Conservation (phyloP, 192 early-diverging fungal genomes). For the Thamnidium elegans region DNA sequence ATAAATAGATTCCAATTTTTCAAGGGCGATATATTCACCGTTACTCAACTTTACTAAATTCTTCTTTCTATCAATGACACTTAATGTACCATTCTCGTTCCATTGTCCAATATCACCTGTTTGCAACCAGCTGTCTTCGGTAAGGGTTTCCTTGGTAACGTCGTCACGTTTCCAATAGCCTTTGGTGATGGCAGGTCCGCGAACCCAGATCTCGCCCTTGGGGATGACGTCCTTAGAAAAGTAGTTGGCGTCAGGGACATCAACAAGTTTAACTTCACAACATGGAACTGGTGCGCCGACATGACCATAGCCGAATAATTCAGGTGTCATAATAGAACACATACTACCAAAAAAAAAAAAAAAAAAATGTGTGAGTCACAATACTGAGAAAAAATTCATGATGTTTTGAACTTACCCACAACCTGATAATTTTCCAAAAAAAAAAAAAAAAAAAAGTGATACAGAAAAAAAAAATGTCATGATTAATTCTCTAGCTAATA, state of each 20-base stretch:
- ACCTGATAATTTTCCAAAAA: not conserved
- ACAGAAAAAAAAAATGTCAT: not conserved
- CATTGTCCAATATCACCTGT: conserved; percentile 91
- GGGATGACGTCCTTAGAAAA: conserved; percentile 55
- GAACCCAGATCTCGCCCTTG: conserved; percentile 80
- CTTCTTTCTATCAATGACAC: conserved; percentile 90
- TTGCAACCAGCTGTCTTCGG: conserved; percentile 78
- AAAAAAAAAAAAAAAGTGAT: not conserved
- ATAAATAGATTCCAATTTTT: conserved; percentile 91
- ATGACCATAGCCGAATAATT: conserved; percentile 53
- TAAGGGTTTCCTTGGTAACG: conserved; percentile 62
- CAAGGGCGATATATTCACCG: conserved; percentile 93
- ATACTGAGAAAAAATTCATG: not conserved
- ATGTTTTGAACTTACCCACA: conserved; percentile 2
- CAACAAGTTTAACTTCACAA: conserved; percentile 77
- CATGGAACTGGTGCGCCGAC: conserved; percentile 79
- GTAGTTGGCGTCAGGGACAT: conserved; percentile 61
- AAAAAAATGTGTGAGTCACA: not conserved
- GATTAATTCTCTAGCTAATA: not conserved
- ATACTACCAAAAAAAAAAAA: conserved; percentile 39
- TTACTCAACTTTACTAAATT: conserved; percentile 90
- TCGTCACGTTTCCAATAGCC: conserved; percentile 79
- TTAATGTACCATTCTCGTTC: conserved; percentile 68
- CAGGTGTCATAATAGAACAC: conserved; percentile 63
- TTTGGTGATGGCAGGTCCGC: conserved; percentile 71